Evolutionary conservation across 116 monocot species (phyloP).

Genomic region (Iris pallida): DNA sequence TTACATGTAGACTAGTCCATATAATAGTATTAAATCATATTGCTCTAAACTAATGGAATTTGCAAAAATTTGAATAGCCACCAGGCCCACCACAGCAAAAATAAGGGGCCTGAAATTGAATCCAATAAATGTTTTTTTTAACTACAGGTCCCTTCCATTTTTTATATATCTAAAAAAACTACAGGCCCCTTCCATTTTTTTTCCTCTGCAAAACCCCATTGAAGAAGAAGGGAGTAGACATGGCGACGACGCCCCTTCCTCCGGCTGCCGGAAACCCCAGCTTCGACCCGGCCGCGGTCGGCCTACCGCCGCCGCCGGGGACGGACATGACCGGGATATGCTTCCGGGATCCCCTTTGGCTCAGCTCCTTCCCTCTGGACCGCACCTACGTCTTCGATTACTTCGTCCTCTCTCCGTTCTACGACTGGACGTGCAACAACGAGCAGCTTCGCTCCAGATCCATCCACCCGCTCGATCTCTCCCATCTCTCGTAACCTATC

Average conservation of each 20-base stretch:
- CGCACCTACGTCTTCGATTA: conserved; percentile 95
- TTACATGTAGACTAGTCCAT: no score
- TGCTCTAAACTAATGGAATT: no score
- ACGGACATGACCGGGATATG: conserved; percentile 99
- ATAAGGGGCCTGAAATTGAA: no score
- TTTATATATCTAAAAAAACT: no score
- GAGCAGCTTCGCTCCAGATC: conserved; percentile 82
- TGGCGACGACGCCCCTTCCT: conserved; percentile 43
- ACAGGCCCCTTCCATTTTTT: no score
- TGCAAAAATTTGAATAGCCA: no score
- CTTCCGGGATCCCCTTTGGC: conserved; percentile 97
- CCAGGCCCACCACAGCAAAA: no score
- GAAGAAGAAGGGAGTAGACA: not conserved
- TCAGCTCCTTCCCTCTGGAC: conserved; percentile 88
- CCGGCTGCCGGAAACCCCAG: conserved; percentile 29
- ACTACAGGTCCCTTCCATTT: no score
- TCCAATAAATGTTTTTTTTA: no score
- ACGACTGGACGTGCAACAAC: conserved; percentile 93
- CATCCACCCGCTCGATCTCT: conserved; percentile 90
- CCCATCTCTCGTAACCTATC: conserved; percentile 70
- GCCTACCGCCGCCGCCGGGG: conserved; percentile 62
- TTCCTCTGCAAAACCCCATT: no score
- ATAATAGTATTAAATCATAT: no score
- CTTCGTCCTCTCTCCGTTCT: conserved; percentile 96
- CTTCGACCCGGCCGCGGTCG: conserved; percentile 27